Conservation (phyloP, 306 rosid species). For the Astragalus glycyphyllos region DNA sequence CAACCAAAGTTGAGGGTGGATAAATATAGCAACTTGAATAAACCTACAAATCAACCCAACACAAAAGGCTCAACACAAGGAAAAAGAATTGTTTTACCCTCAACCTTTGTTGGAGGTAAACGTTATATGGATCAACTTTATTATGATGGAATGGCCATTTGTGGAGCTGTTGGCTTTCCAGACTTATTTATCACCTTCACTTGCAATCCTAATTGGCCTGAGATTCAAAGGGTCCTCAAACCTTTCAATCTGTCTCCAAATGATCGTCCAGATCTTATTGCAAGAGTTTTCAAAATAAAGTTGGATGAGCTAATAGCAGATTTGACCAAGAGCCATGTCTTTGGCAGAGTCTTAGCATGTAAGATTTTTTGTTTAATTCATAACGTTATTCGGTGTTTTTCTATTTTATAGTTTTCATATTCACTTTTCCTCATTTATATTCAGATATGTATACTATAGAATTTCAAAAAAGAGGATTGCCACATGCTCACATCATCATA, state of each 20-base stretch:
- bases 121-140: background rate
- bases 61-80: background rate
- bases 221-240: background rate
- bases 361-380: background rate
- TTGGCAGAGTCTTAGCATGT: background rate
- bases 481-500: no score
- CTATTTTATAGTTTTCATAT: no score
- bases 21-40: background rate
- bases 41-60: background rate
- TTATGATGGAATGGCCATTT: background rate
- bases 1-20: background rate
- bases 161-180: background rate
- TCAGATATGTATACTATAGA: no score
- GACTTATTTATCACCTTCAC: background rate
- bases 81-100: background rate
- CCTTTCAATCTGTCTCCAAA: background rate
- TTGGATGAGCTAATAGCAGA: background rate
- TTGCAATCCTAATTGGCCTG: background rate
- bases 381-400: no score
- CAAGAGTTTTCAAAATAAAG: background rate
- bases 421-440: no score
- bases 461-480: no score
- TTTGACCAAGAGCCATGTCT: background rate
- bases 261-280: background rate
- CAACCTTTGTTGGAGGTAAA: background rate